Evolutionary conservation across 345 rosid species (phyloP).

Genomic region (Lagerstroemia speciosa): DNA sequence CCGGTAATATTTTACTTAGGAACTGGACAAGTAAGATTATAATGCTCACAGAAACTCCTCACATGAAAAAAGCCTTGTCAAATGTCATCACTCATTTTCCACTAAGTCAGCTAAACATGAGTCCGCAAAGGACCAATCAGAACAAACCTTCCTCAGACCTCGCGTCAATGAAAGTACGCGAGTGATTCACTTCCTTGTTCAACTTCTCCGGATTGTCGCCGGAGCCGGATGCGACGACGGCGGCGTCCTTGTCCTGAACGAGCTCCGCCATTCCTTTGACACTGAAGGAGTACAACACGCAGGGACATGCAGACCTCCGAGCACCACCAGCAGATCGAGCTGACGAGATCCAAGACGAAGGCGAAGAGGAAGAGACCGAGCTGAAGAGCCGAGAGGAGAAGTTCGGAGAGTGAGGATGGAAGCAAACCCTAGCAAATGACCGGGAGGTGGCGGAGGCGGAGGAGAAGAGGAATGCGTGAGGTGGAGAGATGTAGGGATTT

Average conservation of each 20-base stretch:
- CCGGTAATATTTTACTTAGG: background rate
- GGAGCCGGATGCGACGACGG: conserved; percentile 19
- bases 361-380: conserved; percentile 19
- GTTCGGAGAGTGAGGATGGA: background rate
- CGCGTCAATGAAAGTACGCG: conserved; percentile 66
- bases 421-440: background rate
- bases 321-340: conserved; percentile 25
- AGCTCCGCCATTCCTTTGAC: conserved; percentile 57
- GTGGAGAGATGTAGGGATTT: conserved; percentile 20
- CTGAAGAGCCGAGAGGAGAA: conserved; percentile 3
- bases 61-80: too few species aligned
- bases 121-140: conserved; percentile 1
- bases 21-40: background rate
- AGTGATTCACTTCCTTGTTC: conserved; percentile 26
- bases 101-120: background rate
- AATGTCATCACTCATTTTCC: background rate
- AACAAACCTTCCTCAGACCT: conserved; percentile 58
- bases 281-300: conserved; percentile 18
- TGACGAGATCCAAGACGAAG: conserved; percentile 10
- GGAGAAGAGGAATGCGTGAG: conserved; percentile 29
- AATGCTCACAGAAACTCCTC: background rate
- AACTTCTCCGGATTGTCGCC: conserved; percentile 12
- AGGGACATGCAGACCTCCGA: conserved; percentile 18
- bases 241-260: conserved; percentile 47
- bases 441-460: conserved; percentile 28